Percentiles rank a stretch among this genome's conserved stretches.
These are phyloP conservation scores for Prosopis cineraria DNA, from an alignment of 306 rosid genomes.

Conservation along the genomic window DNA sequence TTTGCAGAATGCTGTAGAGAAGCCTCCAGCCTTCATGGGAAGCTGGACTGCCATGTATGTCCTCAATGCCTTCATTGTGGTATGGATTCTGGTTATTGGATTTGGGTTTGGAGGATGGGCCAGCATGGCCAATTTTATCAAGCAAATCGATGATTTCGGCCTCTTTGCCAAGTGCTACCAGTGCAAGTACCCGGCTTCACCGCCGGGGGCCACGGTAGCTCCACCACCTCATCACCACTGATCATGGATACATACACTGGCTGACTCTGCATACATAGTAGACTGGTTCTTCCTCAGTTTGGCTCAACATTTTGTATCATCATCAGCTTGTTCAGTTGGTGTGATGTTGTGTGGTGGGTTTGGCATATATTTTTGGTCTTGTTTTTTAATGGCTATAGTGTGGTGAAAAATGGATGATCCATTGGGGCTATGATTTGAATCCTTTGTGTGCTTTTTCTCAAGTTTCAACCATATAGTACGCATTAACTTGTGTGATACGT, in stretches of 20 bases:
- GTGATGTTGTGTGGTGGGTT: conserved; percentile 54
- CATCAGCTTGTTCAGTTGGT: conserved; percentile 44
- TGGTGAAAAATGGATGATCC: not conserved
- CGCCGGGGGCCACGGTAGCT: conserved; percentile 43
- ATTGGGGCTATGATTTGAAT: conserved; percentile 46
- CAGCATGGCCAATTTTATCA: conserved; percentile 79
- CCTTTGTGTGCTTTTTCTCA: not conserved
- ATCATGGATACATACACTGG: not conserved
- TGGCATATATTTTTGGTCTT: conserved; percentile 8
- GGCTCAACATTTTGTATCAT: conserved; percentile 60
- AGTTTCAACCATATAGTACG: not conserved
- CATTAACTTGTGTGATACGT: too few relatives aligned
- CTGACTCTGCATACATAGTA: conserved; percentile 27
- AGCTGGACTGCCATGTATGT: conserved; percentile 90
- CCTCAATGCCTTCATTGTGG: conserved; percentile 65
- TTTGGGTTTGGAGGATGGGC: conserved; percentile 99
- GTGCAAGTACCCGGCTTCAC: conserved; percentile 64
- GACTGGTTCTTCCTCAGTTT: conserved; percentile 11
- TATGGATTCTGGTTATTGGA: conserved; percentile 84
- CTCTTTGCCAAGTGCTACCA: conserved; percentile 97
- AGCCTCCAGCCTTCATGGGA: conserved; percentile 81
- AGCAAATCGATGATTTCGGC: conserved; percentile 84
- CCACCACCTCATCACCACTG: conserved; percentile 53
- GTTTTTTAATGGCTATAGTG: conserved; percentile 20
- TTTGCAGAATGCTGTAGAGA: conserved; percentile 89